These are phyloP conservation scores for Bisporella sp. DNA, from an alignment of 2,329 filamentous ascomycete genomes.

Conservation along the genomic window DNA sequence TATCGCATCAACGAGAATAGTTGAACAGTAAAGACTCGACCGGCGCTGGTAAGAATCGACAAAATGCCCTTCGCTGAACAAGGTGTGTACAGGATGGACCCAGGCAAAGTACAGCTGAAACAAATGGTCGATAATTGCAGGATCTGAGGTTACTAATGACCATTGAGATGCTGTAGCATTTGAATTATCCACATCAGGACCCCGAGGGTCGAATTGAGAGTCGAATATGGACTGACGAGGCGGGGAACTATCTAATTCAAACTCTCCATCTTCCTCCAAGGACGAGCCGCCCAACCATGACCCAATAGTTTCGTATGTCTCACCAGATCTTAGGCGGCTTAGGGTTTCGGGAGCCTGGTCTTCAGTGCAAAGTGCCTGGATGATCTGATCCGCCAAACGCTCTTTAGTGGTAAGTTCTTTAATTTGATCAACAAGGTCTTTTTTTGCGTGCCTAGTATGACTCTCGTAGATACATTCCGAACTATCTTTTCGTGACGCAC, in stretches of 20 bases:
- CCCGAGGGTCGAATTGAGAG: conserved; percentile 17
- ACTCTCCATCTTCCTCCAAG: background rate
- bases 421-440: conserved; percentile 27
- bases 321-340: conserved; percentile 22
- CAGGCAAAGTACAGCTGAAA: conserved; percentile 29
- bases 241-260: conserved; percentile 16
- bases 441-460: conserved; percentile 29
- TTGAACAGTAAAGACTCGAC: conserved; percentile 20
- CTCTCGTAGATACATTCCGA: conserved; percentile 26
- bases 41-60: conserved; percentile 18
- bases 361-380: conserved; percentile 22
- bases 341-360: conserved; percentile 25
- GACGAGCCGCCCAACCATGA: conserved; percentile 21
- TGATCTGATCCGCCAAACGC: conserved; percentile 22
- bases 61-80: conserved; percentile 27
- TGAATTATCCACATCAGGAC: conserved; percentile 19
- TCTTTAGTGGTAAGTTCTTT: conserved; percentile 23
- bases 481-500: conserved; percentile 17
- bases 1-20: conserved; percentile 25
- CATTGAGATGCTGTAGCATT: conserved; percentile 11
- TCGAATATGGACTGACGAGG: conserved; percentile 18
- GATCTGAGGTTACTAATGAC: conserved; percentile 23
- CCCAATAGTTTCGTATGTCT: conserved; percentile 23
- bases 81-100: conserved; percentile 28
- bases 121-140: conserved; percentile 22